Conservation (phyloP, 495 filamentous ascomycete species). For the Penicillium paxilli region DNA sequence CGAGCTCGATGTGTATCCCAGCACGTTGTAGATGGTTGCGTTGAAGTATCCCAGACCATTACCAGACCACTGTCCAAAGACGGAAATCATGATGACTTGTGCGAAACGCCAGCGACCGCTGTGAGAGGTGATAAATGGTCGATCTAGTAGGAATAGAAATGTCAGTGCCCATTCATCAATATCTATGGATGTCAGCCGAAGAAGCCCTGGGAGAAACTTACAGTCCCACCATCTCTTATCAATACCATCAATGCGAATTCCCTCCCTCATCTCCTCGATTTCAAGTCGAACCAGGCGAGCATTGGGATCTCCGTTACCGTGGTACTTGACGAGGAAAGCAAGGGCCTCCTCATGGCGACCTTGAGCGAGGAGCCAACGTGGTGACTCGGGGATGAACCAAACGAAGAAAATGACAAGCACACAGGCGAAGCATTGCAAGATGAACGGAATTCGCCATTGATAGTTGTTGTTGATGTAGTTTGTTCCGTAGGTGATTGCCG, state of each 20-base stretch:
- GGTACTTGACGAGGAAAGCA: slow-evolving; percentile 57
- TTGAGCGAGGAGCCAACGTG: slow-evolving; percentile 56
- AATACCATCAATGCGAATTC: slow-evolving; percentile 54
- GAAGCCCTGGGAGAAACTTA: slow-evolving; percentile 15
- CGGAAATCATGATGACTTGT: slow-evolving; percentile 61
- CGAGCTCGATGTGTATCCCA: slow-evolving; percentile 45
- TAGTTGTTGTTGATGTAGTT: slow-evolving; percentile 38
- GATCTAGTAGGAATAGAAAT: slow-evolving; percentile 19
- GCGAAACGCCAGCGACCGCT: slow-evolving; percentile 62
- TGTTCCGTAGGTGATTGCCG: slow-evolving; percentile 42
- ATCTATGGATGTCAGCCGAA: too few relatives aligned
- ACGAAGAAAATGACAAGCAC: slow-evolving; percentile 54
- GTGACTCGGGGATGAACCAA: slow-evolving; percentile 63
- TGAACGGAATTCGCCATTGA: slow-evolving; percentile 59
- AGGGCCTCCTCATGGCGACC: slow-evolving; percentile 54
- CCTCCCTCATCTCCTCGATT: slow-evolving; percentile 59
- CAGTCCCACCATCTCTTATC: slow-evolving; percentile 71
- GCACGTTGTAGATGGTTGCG: slow-evolving; percentile 36
- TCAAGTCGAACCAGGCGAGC: slow-evolving; percentile 56
- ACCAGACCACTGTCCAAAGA: slow-evolving; percentile 55
- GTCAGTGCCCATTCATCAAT: too few relatives aligned
- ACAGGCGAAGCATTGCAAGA: slow-evolving; percentile 47
- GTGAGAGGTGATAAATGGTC: slow-evolving; percentile 59
- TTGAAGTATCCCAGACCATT: slow-evolving; percentile 54
- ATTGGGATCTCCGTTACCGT: slow-evolving; percentile 55